phyloP scores from a whole-genome alignment of 805 yeast genomes.

The Hanseniaspora guilliermondii region DNA sequence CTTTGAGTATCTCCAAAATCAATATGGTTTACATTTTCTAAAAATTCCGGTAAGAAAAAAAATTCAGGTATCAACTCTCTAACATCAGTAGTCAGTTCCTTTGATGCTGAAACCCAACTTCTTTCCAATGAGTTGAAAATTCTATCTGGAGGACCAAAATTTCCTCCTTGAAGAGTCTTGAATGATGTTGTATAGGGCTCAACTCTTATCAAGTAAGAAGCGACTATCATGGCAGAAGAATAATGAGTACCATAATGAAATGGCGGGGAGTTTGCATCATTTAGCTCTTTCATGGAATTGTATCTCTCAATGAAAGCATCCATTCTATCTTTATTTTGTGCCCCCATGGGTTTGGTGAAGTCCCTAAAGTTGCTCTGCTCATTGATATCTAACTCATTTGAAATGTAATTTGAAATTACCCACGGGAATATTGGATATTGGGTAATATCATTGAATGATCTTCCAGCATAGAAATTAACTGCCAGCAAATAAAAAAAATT shows the following conservation, averaged over 20 bases:
- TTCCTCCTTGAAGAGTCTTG: slow-evolving; percentile 70
- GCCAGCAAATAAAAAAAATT: slow-evolving; percentile 73
- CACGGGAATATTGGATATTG: slow-evolving; percentile 90
- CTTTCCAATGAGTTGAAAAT: slow-evolving; percentile 61
- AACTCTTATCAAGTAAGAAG: slow-evolving; percentile 63
- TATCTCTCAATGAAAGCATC: slow-evolving; percentile 55
- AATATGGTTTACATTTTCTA: slow-evolving; percentile 50
- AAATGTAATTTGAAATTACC: slow-evolving; percentile 73
- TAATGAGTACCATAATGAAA: slow-evolving; percentile 91
- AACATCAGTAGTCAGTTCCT: slow-evolving; percentile 75
- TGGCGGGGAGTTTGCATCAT: slow-evolving; percentile 52
- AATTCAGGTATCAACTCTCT: slow-evolving; percentile 81
- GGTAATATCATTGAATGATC: slow-evolving; percentile 78
- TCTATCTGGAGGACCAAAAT: slow-evolving; percentile 79
- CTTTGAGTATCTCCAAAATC: slow-evolving; percentile 61
- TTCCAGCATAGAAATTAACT: slow-evolving; percentile 71
- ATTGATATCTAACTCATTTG: slow-evolving; percentile 52
- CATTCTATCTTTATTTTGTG: slow-evolving; percentile 53
- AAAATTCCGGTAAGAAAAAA: slow-evolving; percentile 67
- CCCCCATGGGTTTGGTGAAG: slow-evolving; percentile 84
- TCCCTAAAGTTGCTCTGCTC: slow-evolving; percentile 59
- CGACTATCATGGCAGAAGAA: slow-evolving; percentile 86
- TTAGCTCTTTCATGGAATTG: slow-evolving; percentile 52
- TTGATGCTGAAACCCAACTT: slow-evolving; percentile 71
- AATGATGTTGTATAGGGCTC: slow-evolving; percentile 75